A percentile compares a stretch with the other conserved stretches of the same genome.
Conservation (phyloP, 305 asterid species). For the Fraxinus baroniana region DNA sequence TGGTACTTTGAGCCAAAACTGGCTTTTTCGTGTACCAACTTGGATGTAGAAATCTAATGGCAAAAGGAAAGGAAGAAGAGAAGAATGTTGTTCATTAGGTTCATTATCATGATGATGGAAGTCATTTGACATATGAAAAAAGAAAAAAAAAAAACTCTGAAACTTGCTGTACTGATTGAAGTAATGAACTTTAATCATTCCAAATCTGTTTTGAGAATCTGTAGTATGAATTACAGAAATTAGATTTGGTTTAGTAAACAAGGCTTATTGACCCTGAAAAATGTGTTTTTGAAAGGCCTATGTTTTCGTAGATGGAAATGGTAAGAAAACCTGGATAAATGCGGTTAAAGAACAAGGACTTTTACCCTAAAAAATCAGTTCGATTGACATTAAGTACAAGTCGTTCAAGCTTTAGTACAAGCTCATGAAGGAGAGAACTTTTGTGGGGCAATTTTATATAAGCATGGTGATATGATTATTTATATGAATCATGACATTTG, state of each 20-base stretch:
- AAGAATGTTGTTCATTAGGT: background rate
- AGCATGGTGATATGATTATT: background rate
- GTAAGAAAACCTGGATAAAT: background rate
- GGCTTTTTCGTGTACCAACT: slow-evolving; percentile 12
- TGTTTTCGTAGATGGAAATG: background rate
- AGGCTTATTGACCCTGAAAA: background rate
- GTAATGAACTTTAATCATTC: background rate
- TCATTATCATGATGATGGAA: background rate
- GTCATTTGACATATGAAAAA: background rate
- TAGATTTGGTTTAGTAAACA: background rate
- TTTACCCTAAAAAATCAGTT: background rate
- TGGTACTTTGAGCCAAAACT: background rate
- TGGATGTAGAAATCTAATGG: slow-evolving; percentile 15
- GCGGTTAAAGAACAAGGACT: background rate
- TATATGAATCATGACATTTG: background rate
- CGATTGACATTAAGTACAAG: background rate
- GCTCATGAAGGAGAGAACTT: background rate
- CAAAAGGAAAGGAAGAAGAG: background rate
- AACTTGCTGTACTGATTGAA: background rate
- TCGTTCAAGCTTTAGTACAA: background rate
- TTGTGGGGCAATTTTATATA: background rate
- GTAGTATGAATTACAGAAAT: background rate
- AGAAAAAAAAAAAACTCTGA: background rate
- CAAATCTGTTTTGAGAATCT: background rate
- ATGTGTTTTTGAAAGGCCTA: background rate